phyloP scores from a whole-genome alignment of 768 basidiomycete species.

The Phallus indusiatus region DNA sequence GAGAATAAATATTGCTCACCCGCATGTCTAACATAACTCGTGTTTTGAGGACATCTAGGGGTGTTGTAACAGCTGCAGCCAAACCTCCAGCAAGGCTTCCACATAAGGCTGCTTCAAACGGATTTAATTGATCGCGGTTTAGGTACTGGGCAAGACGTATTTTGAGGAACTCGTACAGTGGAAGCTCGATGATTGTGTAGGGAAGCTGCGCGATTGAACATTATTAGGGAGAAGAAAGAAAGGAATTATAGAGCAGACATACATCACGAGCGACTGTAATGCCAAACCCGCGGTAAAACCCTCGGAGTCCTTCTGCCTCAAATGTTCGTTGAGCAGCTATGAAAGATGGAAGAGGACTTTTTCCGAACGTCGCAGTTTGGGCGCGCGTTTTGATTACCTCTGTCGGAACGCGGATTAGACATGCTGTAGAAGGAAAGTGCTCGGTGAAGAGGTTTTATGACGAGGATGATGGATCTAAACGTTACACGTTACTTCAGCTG shows the following conservation, averaged over 20 bases:
- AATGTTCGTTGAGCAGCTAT: conserved; percentile 48
- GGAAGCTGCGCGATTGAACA: conserved; percentile 57
- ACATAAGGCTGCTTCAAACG: conserved; percentile 75
- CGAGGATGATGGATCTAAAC: background rate
- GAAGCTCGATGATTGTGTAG: conserved; percentile 93
- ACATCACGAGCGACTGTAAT: conserved; percentile 69
- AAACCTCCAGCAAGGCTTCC: conserved; percentile 87
- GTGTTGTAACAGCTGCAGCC: conserved; percentile 86
- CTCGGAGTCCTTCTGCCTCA: conserved; percentile 53
- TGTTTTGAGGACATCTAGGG: conserved; percentile 94
- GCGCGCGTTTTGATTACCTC: conserved; percentile 92
- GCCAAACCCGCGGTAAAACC: conserved; percentile 85
- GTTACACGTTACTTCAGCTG: conserved; percentile 43
- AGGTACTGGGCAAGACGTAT: conserved; percentile 45
- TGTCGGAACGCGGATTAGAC: conserved; percentile 88
- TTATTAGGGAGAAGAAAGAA: conserved; percentile 24
- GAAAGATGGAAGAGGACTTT: conserved; percentile 43
- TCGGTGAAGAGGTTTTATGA: background rate
- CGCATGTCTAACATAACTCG: conserved; percentile 91
- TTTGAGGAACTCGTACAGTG: conserved; percentile 87
- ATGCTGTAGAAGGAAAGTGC: conserved; percentile 39
- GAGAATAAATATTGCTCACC: conserved; percentile 34
- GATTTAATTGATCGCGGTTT: conserved; percentile 48
- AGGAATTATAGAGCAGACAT: conserved; percentile 32
- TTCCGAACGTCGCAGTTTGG: conserved; percentile 74